Percentiles rank a stretch among this genome's conserved stretches.
Conservation (phyloP, 192 early-diverging fungal genomes). For the Backusella westeae region DNA sequence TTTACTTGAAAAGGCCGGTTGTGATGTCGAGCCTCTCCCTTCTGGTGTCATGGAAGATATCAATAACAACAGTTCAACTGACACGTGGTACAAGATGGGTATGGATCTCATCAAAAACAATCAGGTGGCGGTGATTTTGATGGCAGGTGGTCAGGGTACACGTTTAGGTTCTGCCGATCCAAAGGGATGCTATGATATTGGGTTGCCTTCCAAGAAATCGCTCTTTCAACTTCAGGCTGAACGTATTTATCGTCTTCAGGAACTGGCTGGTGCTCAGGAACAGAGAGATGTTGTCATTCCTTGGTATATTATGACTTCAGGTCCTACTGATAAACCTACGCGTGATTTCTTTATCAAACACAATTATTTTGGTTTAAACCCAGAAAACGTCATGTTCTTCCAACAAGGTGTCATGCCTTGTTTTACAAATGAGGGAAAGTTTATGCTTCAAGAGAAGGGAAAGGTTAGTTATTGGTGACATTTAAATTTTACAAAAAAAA, state of each 20-base stretch:
- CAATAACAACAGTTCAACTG: slow-evolving; percentile 35
- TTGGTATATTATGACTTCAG: slow-evolving; percentile 96
- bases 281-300: slow-evolving; percentile 58
- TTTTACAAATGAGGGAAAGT: slow-evolving; percentile 81
- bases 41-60: slow-evolving; percentile 55
- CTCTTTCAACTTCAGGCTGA: slow-evolving; percentile 92
- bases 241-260: slow-evolving; percentile 81
- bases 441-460: slow-evolving; percentile 72
- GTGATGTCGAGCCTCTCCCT: slow-evolving; percentile 73
- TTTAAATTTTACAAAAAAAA: not conserved
- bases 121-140: slow-evolving; percentile 87
- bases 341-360: slow-evolving; percentile 65
- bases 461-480: slow-evolving; percentile 33
- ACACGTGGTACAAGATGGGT: slow-evolving; percentile 65
- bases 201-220: slow-evolving; percentile 80
- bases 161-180: slow-evolving; percentile 73
- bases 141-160: slow-evolving; percentile 88
- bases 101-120: slow-evolving; percentile 71
- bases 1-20: slow-evolving; percentile 51
- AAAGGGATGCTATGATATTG: slow-evolving; percentile 92
- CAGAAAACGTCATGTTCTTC: slow-evolving; percentile 83
- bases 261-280: slow-evolving; percentile 38
- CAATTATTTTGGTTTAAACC: slow-evolving; percentile 76
- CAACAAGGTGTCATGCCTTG: slow-evolving; percentile 86
- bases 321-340: slow-evolving; percentile 75